Base-by-base conservation (phyloP, 2,329 filamentous ascomycete genomes). In the Cytospora schulzeri region DNA sequence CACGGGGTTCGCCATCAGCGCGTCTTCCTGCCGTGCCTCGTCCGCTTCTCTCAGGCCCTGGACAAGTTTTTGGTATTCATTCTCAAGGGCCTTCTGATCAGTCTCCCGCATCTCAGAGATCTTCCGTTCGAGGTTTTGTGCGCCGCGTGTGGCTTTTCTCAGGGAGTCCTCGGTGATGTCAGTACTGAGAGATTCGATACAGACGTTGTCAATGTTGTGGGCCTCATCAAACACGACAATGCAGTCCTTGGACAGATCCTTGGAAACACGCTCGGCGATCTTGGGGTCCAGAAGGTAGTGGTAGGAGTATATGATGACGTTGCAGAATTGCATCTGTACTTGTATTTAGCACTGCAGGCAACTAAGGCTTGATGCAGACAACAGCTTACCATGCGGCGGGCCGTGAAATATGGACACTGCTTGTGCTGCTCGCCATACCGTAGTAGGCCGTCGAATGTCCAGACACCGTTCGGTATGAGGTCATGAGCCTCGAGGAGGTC, bases 161-260 rank as follows among this genome's bases (percentile, higher is more conserved):
- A 99, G 77, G 0, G 94, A 97, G 70, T 98, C 95, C 74, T 99
- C 93, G 0, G 94, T 98, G 64, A 99, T 86, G 72, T 99, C 95
- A 51, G 97, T 98, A 73, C 95, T 99, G 15, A 98, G 80, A 2
- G 95, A 94, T 74, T 99, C 95, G 70, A 99, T 99, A 75, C 96
- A 99, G 65, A 99, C 95, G 74, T 99, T 99, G 83, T 99, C 95
- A 71, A 99, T 99, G 73, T 99, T 99, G 80, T 99, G 95, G 17
- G 95, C 95, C 77, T 99, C 95, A 73, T 99, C 95, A 69, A 99
- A 99, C 3, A 99, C 95, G 24, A 99, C 92, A 60, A 99, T 99
- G 75, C 93, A 97, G 76, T 99, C 96, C 71, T 97, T 97, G 0
- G 95, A 97, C 14, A 99, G 86, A 73, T 99, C 95, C 76, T 91